Base-by-base conservation (phyloP, 2,329 filamentous ascomycete genomes). In the Aspergillus tanneri region DNA sequence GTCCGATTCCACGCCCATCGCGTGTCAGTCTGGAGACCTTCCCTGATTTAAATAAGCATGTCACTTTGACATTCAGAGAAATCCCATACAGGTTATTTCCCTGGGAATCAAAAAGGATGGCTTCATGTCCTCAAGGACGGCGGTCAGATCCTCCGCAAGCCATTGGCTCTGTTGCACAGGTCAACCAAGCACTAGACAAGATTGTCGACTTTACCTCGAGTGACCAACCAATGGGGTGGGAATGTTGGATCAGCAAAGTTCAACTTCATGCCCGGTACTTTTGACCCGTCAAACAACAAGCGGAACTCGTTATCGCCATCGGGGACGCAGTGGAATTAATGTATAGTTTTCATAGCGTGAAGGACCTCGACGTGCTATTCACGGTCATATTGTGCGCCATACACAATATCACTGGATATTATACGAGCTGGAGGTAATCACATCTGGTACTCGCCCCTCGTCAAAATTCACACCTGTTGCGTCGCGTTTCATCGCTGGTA, bases 61-160 rank as follows among this genome's bases (percentile, higher is more conserved):
- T 16, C 4, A 56, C 14, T 7, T 45, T 7, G 11, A 24, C 10
- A 22, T 23, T 16, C 34, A 32, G n/a, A 3, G 5, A 24, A 4
- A 25, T 12, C 59, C 66, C 49, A 61, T 66, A 63, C 84, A 66
- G 71, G 82, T 84, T 62, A 83, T 84, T 19, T 81, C 83, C 6
- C 84, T 84, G 0, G 84, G 84, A 50, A 85, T 77, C 40, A 87
- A 72, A 55, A 85, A 78, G 35, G 74, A 77, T 0, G 77, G 77
- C 43, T 81, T 77, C 2, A 84, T 59, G 9, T 67, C 73, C 3
- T 74, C 77, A 7, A 84, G 64, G 7, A 75, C 74, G 49, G 81
- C 72, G 11, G 75, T 77, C 39, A 85, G 67, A 32, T 84, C 80
- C 11, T 72, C 63, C 80, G 70, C 25, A 82, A 70, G 1, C 82